phyloP scores from a whole-genome alignment of 108 stramenopile species.

The Nitzschia sp. region DNA sequence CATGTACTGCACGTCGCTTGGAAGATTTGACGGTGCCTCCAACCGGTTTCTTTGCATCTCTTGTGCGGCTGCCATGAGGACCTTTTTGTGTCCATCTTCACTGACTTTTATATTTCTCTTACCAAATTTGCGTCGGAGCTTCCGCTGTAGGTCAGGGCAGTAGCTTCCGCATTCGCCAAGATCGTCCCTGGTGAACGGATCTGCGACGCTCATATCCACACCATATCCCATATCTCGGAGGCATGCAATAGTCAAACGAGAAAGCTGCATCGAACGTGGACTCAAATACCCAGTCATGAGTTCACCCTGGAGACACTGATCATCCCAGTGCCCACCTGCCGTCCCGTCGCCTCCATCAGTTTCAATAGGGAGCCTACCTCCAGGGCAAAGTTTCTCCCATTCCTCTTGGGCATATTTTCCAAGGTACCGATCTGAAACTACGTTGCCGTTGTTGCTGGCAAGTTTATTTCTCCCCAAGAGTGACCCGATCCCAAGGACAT shows the following conservation, averaged over 20 bases:
- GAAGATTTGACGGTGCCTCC: background rate
- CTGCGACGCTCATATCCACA: constrained; percentile 27
- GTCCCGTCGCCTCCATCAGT: constrained; percentile 24
- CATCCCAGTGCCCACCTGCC: constrained; percentile 40
- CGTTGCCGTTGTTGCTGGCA: background rate
- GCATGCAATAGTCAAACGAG: constrained; percentile 30
- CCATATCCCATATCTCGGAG: constrained; percentile 36
- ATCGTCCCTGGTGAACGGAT: constrained; percentile 7
- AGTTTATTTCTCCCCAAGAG: constrained; percentile 29
- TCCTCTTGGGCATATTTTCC: background rate
- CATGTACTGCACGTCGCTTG: background rate
- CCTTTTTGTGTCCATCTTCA: background rate
- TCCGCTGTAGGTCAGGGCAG: background rate
- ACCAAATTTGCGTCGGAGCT: background rate
- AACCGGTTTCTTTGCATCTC: background rate
- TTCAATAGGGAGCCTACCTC: constrained; percentile 23
- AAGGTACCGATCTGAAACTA: background rate
- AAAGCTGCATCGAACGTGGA: constrained; percentile 11
- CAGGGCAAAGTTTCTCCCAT: background rate
- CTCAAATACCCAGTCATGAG: constrained; percentile 39
- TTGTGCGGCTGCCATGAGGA: background rate
- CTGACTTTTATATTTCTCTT: constrained; percentile 4
- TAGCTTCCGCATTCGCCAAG: constrained; percentile 4
- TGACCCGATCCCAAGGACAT: constrained; percentile 45
- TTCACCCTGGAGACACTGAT: constrained; percentile 28